Conservation (phyloP, 2,329 filamentous ascomycete genomes). For the Pyricularia grisea region DNA sequence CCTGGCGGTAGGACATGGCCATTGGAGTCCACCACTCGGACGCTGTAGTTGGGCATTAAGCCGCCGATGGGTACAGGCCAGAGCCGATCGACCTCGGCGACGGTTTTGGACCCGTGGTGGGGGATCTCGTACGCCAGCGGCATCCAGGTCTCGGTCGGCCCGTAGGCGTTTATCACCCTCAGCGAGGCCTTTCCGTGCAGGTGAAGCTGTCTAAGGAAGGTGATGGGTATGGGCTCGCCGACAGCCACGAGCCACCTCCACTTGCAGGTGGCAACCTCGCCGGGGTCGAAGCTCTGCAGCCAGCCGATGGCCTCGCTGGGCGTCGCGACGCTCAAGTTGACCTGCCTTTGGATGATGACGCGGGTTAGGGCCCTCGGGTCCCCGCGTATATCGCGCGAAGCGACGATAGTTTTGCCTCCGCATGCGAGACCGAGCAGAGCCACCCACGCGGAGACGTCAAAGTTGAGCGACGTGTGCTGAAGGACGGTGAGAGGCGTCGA, state of each 20-base stretch:
- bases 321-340: conserved; percentile 23
- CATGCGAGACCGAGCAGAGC: conserved; percentile 19
- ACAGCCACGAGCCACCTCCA: neutral
- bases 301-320: conserved; percentile 24
- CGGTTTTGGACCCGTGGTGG: neutral
- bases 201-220: neutral
- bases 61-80: neutral
- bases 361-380: conserved; percentile 21
- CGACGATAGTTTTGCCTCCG: conserved; percentile 22
- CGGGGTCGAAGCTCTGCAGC: conserved; percentile 10
- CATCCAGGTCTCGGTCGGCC: neutral
- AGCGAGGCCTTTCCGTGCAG: neutral
- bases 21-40: neutral
- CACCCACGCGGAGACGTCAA: conserved; percentile 23
- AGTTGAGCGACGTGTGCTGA: conserved; percentile 24
- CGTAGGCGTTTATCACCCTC: conserved; percentile 1
- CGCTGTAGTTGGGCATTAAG: neutral
- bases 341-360: conserved; percentile 17
- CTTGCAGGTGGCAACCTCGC: neutral
- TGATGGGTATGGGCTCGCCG: neutral
- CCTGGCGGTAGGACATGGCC: neutral
- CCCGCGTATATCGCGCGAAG: conserved; percentile 14
- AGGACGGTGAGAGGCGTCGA: conserved; percentile 16
- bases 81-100: neutral
- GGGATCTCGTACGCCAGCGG: neutral